Evolutionary conservation across 2,329 filamentous ascomycete species (phyloP), one percentile per base, ranked within the genome.

Genomic region (Coniochaeta prunicola): DNA sequence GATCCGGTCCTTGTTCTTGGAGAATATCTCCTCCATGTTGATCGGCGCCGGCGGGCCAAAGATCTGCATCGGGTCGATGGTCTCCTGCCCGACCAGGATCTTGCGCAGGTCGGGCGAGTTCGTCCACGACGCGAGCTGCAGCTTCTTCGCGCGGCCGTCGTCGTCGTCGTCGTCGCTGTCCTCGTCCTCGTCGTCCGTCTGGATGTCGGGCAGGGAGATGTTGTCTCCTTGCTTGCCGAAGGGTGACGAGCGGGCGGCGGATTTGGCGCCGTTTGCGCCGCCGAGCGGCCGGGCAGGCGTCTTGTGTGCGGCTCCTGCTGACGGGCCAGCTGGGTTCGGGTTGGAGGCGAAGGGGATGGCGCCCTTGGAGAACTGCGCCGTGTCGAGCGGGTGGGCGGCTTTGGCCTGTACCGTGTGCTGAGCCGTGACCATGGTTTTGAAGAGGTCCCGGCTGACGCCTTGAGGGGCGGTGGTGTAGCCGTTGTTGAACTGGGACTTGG

Each of bases 1-100:
- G 72, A 90, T 86, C 33, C 53, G 2, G 10, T 55, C 30, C 63
- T 89, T 80, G 59, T 93, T 91, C 72, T 92, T 92, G 73, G 89
- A 92, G 72, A 99, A 99, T 33, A 97, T 92, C 70, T 97, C 92
- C 68, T 99, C 96, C 88, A 99, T 94, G 68, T 91, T 91, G 64
- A 99, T 80, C 13, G 92, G 90, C 12, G 84, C 87, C 26, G 96
- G 91, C 0, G 91, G 90, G 0, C 94, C 94, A 69, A 99, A 99
- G 57, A 99, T 90, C 38, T 83, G 78, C 67, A 90, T 85, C 0
- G 92, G 91, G 67, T 99, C 92, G 65, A 94, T 82, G 10, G 86
- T 84, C 72, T 99, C 92, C 71, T 99, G 96, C 56, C 85, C 80
- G 60, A 88, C 82, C 28, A 99, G 82, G 58, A 91, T 83, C 57